A percentile compares a stretch with the other conserved stretches of the same genome.
Conservation (phyloP, 1,284 basidiomycete species). For the Melampsora abietis-canadensis region DNA sequence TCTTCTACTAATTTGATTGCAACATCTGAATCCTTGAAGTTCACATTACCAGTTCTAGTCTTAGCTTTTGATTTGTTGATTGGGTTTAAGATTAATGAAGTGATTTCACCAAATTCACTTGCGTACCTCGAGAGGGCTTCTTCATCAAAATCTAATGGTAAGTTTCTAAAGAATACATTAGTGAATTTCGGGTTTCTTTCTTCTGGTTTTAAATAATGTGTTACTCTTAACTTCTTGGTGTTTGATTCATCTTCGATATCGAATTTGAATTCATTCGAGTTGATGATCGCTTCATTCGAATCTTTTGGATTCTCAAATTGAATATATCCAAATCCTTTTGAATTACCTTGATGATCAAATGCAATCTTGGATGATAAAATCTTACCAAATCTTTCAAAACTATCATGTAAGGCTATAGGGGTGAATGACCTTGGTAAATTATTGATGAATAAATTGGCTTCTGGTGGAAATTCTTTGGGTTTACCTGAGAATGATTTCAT, state of each 20-base stretch:
- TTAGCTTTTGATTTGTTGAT: neutral
- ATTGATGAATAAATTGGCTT: slow-evolving; percentile 22
- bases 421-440: neutral
- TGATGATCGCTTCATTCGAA: slow-evolving; percentile 61
- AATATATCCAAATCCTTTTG: slow-evolving; percentile 55
- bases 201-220: neutral
- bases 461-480: neutral
- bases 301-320: slow-evolving; percentile 66
- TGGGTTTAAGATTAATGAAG: neutral
- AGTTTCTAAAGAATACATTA: slow-evolving; percentile 29
- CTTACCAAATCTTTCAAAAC: slow-evolving; percentile 16
- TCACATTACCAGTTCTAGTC: slow-evolving; percentile 15
- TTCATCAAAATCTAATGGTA: neutral
- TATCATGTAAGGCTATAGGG: slow-evolving; percentile 4
- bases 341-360: slow-evolving; percentile 11
- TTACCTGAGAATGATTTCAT: slow-evolving; percentile 6
- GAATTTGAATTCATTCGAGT: slow-evolving; percentile 56
- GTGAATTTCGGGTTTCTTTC: slow-evolving; percentile 1
- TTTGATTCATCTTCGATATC: slow-evolving; percentile 18
- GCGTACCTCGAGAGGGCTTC: slow-evolving; percentile 5
- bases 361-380: slow-evolving; percentile 16
- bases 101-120: slow-evolving; percentile 14
- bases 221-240: neutral
- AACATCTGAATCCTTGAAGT: slow-evolving; percentile 8
- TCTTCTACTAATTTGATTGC: slow-evolving; percentile 5